Base-by-base conservation (phyloP, 495 filamentous ascomycete genomes). In the Penicillium fimorum region DNA sequence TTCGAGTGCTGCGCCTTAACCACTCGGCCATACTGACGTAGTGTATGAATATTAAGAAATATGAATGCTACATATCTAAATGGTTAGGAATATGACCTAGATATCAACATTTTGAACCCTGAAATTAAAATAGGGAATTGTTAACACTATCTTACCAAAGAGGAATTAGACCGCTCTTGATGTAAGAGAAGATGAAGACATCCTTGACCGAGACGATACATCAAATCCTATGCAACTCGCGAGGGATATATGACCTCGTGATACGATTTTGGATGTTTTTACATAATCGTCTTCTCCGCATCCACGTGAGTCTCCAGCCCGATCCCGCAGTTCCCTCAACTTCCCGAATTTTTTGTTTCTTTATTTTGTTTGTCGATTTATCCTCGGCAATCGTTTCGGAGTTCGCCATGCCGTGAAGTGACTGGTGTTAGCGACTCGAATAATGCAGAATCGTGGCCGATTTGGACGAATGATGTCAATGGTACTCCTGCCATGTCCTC, bases 241-340 rank as follows among this genome's bases (percentile, higher is more conserved):
- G 29, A 11, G 22, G 22, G 9, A 25, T 17, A 47, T 29, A 17
- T 47, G 44, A n/a, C 44, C 44, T 29, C n/a, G 27, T 32, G 27
- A 47, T 18, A 18, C 15, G 9, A 30, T 24, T 46, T 47, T 32
- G 24, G 9, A 32, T 18, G 17, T 5, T 15, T 32, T 68, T 68
- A 68, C 65, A 60, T 68, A 68, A 68, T 66, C 59, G 45, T 5
- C 38, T 57, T 62, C 67, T 70, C 67, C 67, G 67, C 64, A 69
- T 54, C 64, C 66, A 68, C 67, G 67, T 68, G 65, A 68, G 65
- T 32, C 50, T 53, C 58, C 60, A 62, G 55, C 59, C 64, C 66
- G 62, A 66, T 60, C 62, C 58, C 58, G 64, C 64, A 62, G 56
- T 58, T 50, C 38, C 58, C 61, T 65, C 57, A 49, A 57, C 62